Base-by-base conservation (phyloP, 768 basidiomycete species). In the Mycena floridula region DNA sequence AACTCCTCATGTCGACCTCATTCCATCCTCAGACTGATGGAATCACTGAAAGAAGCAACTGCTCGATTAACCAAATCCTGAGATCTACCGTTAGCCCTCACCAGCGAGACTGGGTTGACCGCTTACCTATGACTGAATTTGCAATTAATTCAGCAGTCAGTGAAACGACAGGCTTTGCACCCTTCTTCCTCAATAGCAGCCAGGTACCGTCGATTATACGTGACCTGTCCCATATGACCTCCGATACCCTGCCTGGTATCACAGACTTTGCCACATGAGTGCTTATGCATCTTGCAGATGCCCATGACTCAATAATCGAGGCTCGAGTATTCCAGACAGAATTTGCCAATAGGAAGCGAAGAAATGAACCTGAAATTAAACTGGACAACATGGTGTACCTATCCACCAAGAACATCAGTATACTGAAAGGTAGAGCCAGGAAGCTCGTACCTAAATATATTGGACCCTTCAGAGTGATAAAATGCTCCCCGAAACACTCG, bases 331-430 rank as follows among this genome's bases (percentile, higher is more conserved):
- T 22, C 1, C 56, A 62, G 27, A 55, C 54, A 0, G 16, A 52
- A 25, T 49, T 62, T 0, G 53, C 58, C 0, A 59, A 64, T 40
- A 13, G 42, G n/a, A 25, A 25, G 1, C n/a, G 54, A 3, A 24
- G 38, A 7, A 26, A 22, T 6, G 53, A 51, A 4, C 3, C 18
- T 4, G 16, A 36, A 12, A 48, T 53, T 13, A 15, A 25, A 15
- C 37, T 21, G 4, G 64, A 61, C 62, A 50, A 57, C 9, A 18
- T 48, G 0, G 62, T 58, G 0, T 66, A 63, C 27, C 39, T 68
- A 2, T 60, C 62, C 0, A 66, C 59, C 0, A 43, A 58, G 27
- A 62, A 67, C 40, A 40, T 68, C 0, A 18, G 32, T 0, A 4
- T 66, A 5, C 65, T 60, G 3, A 62, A 60, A 18, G 56, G 54